phyloP scores from a whole-genome alignment of 1,284 basidiomycete species.

The Ceratobasidium sp. region DNA sequence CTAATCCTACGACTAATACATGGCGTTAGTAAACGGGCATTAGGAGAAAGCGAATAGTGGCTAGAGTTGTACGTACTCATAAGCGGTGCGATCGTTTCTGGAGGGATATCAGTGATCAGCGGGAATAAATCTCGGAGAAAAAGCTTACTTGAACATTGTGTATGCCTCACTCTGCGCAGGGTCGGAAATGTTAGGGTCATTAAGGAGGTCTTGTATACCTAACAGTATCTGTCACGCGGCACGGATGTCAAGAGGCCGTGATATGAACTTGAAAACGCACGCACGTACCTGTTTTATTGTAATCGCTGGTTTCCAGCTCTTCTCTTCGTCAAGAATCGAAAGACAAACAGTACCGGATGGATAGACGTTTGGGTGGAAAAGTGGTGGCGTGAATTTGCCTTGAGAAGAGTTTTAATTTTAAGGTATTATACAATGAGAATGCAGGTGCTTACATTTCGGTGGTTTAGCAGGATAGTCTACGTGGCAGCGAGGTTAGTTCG shows the following conservation, averaged over 20 bases:
- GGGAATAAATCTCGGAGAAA: slow-evolving; percentile 32
- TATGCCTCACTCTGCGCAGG: slow-evolving; percentile 98
- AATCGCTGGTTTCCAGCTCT: slow-evolving; percentile 98
- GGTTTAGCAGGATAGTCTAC: slow-evolving; percentile 95
- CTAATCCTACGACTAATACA: slow-evolving; percentile 76
- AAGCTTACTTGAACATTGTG: slow-evolving; percentile 93
- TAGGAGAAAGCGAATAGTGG: slow-evolving; percentile 13
- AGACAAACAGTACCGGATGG: slow-evolving; percentile 98
- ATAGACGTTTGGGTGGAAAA: slow-evolving; percentile 99
- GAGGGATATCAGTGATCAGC: neutral
- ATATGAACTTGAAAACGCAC: neutral
- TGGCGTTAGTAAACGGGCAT: slow-evolving; percentile 40
- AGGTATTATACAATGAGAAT: neutral
- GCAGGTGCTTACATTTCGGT: slow-evolving; percentile 81
- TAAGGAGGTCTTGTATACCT: slow-evolving; percentile 94
- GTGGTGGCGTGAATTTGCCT: slow-evolving; percentile 97
- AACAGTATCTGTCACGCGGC: slow-evolving; percentile 80
- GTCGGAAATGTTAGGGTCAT: slow-evolving; percentile 95
- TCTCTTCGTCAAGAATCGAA: slow-evolving; percentile 98
- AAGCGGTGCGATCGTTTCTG: slow-evolving; percentile 91
- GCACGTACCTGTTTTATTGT: slow-evolving; percentile 93
- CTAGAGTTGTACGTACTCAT: slow-evolving; percentile 76
- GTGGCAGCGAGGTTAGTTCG: slow-evolving; percentile 43
- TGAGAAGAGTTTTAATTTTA: slow-evolving; percentile 30
- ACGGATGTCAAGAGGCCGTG: slow-evolving; percentile 7